Evolutionary conservation across 2,329 filamentous ascomycete species (phyloP).

Genomic region (Fusarium pseudoanthophilum): DNA sequence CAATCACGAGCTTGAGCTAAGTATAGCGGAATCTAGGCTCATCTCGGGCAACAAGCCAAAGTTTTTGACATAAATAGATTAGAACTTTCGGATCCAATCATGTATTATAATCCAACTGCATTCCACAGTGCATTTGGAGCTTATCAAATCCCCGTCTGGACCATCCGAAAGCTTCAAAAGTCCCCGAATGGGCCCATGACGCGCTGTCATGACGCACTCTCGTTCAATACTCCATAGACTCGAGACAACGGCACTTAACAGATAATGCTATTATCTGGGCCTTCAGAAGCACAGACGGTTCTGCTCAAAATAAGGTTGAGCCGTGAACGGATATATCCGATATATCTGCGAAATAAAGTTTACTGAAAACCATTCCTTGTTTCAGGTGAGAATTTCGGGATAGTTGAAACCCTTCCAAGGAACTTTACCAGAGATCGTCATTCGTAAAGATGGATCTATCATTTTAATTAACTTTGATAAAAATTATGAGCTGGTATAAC

Average conservation of each 20-base stretch:
- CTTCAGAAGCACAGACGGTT: neutral
- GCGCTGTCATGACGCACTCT: neutral
- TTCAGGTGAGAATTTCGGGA: neutral
- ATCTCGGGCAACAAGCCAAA: neutral
- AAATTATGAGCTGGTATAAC: neutral
- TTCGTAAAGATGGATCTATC: neutral
- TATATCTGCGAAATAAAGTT: neutral
- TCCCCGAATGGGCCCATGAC: neutral
- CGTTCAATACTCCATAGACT: neutral
- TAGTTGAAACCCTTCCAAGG: neutral
- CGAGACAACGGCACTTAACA: neutral
- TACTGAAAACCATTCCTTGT: neutral
- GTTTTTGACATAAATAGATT: neutral
- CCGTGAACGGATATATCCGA: neutral
- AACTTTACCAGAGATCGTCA: neutral
- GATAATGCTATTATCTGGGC: neutral
- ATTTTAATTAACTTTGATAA: neutral
- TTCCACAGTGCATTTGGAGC: fast-evolving
- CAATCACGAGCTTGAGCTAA: too few species aligned
- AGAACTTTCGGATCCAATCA: neutral
- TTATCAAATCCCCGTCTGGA: fast-evolving
- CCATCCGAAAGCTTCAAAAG: neutral
- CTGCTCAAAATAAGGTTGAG: neutral
- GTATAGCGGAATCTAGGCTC: fast-evolving
- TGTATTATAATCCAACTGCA: fast-evolving